These are phyloP conservation scores for Lepidium didymum DNA, from an alignment of 345 rosid genomes.

Conservation along the genomic window DNA sequence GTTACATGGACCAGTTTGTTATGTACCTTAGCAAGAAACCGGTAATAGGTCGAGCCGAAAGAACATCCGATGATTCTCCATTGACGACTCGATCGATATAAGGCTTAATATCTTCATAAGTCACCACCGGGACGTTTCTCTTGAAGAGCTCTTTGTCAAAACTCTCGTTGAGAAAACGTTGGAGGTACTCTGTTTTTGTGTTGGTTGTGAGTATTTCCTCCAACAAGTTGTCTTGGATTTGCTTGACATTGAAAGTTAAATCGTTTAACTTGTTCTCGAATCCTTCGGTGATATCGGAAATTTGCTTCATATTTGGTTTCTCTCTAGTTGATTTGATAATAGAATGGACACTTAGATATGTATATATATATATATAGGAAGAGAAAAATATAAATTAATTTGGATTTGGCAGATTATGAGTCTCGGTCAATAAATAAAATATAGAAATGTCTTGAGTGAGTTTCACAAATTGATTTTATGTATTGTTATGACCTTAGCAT, in stretches of 20 bases:
- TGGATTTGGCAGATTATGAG: neutral
- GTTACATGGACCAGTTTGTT: neutral
- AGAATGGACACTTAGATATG: neutral
- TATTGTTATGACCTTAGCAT: neutral
- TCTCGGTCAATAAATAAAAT: conserved; percentile 9
- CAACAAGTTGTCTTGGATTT: conserved; percentile 45
- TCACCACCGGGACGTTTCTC: conserved; percentile 61
- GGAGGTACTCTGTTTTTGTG: conserved; percentile 55
- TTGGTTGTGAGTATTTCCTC: conserved; percentile 47
- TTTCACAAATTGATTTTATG: neutral
- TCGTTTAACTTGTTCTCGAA: conserved; percentile 49
- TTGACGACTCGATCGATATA: conserved; percentile 64
- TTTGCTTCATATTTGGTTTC: conserved; percentile 18
- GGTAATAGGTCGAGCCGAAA: conserved; percentile 66
- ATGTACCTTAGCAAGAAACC: conserved; percentile 81
- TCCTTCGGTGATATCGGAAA: neutral
- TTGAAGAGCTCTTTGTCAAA: conserved; percentile 49
- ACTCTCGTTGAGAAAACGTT: conserved; percentile 34
- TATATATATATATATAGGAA: conserved; percentile 24
- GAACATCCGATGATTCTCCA: conserved; percentile 56
- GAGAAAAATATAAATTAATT: neutral
- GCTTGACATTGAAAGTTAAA: conserved; percentile 49
- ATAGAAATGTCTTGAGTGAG: neutral
- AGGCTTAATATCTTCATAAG: conserved; percentile 68
- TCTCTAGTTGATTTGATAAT: neutral